phyloP scores from a whole-genome alignment of 164 flowering plant genomes.

The Stephania japonica region DNA sequence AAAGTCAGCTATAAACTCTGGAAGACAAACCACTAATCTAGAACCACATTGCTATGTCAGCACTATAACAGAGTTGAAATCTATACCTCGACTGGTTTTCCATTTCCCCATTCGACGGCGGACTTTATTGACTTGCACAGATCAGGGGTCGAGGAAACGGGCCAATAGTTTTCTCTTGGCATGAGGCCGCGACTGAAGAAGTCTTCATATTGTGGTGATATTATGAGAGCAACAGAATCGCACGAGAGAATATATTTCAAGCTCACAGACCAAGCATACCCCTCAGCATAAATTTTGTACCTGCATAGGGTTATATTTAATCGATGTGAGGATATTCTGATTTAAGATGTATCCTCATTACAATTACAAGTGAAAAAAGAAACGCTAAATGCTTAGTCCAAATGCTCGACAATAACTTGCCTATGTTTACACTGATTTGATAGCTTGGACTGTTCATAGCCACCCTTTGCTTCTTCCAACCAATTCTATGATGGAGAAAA shows the following conservation, averaged over 20 bases:
- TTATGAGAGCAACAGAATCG: constrained; percentile 60
- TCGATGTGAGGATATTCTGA: background rate
- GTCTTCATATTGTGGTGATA: constrained; percentile 70
- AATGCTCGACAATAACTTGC: constrained; percentile 22
- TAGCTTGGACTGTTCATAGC: constrained; percentile 67
- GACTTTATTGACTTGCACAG: constrained; percentile 60
- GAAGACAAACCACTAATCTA: too few relatives aligned
- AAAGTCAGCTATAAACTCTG: too few relatives aligned
- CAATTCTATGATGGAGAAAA: constrained; percentile 48
- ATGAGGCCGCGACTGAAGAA: constrained; percentile 82
- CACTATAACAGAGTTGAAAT: too few relatives aligned
- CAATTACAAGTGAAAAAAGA: background rate
- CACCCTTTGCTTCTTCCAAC: constrained; percentile 58
- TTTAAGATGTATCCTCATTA: background rate
- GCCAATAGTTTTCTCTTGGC: constrained; percentile 60
- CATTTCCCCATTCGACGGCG: constrained; percentile 80
- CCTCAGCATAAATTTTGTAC: constrained; percentile 92
- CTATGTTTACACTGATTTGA: constrained; percentile 74
- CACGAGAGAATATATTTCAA: constrained; percentile 82
- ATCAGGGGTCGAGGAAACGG: constrained; percentile 36
- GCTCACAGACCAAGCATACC: constrained; percentile 96
- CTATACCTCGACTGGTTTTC: too few relatives aligned
- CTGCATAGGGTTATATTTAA: constrained; percentile 28
- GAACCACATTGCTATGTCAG: too few relatives aligned
- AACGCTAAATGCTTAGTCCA: background rate